These are phyloP conservation scores for Oemleria cerasiformis DNA, from an alignment of 306 rosid genomes.

Conservation along the genomic window DNA sequence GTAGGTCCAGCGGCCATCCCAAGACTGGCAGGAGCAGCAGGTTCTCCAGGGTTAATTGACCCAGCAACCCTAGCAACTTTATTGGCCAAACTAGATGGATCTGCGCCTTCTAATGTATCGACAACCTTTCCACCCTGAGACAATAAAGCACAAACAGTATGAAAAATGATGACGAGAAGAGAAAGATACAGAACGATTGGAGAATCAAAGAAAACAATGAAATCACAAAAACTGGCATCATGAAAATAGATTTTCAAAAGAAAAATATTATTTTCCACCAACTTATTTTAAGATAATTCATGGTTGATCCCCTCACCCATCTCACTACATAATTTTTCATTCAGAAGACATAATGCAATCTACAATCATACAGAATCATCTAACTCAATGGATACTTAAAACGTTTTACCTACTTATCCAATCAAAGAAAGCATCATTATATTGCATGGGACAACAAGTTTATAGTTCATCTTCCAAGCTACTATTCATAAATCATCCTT, in stretches of 20 bases:
- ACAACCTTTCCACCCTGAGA: slow-evolving; percentile 77
- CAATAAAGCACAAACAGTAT: slow-evolving; percentile 3
- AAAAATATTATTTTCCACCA: no score
- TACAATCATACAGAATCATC: neutral
- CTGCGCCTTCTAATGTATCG: slow-evolving; percentile 93
- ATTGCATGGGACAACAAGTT: neutral
- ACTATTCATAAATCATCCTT: neutral
- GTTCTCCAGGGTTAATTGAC: slow-evolving; percentile 55
- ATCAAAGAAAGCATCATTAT: neutral
- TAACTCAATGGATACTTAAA: neutral
- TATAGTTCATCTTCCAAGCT: neutral
- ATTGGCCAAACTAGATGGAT: slow-evolving; percentile 96
- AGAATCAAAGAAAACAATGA: neutral
- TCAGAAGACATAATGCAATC: no score
- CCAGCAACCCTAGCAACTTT: slow-evolving; percentile 88
- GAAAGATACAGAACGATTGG: neutral
- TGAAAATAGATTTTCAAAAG: neutral
- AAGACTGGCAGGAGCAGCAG: slow-evolving; percentile 92
- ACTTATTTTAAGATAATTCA: no score
- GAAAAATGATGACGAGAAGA: neutral
- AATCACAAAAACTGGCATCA: neutral
- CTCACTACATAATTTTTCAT: no score
- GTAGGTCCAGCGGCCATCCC: slow-evolving; percentile 85
- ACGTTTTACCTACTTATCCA: neutral
- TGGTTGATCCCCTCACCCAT: no score